Base-by-base conservation (phyloP, 2,329 filamentous ascomycete genomes). In the Colletotrichum sp. region DNA sequence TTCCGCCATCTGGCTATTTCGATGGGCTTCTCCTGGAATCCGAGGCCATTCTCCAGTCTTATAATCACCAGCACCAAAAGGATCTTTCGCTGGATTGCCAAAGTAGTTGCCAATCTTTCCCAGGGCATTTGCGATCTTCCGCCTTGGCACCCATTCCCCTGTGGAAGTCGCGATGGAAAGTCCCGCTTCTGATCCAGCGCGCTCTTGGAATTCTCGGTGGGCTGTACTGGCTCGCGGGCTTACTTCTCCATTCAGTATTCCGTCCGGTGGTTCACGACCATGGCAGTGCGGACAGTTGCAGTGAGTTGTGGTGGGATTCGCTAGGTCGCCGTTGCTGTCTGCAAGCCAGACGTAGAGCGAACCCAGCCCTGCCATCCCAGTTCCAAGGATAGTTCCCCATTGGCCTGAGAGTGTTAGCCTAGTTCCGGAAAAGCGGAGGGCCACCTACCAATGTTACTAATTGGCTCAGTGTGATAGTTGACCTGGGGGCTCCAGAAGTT, bases 401-500 rank as follows among this genome's bases (percentile, higher is more conserved):
- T 93, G 90, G 44, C 90, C 88, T 90, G 69, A 15, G 4, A 16
- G 3, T 15, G 36, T 70, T n/a, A 70, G 57, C 18, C 32, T 16
- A 36, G 34, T 36, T 16, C 34, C 15, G 3, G 34, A 1, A 16
- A 36, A 36, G 34, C 3, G 8, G 34, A 16, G 34, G 34, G 7
- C 6, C 6, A 83, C 87, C 78, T 83, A 91, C 91, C 92, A 65
- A 94, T 87, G 76, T 89, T 92, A 7, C 85, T 85, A 68, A 94
- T 90, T 0, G 92, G 91, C 76, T 94, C 93, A 0, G 90, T 93
- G 76, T 92, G 87, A 75, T 90, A 92, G 0, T 77, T 79, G 5
- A 94, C 85, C 71, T 89, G 90, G 0, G 71, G 24, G 64, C 90
- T 93, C 78, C 88, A 93, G 77, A 94, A 92, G 78, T 94, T 94